A percentile compares a stretch with the other conserved stretches of the same genome.
phyloP scores from a whole-genome alignment of 1,284 basidiomycete genomes.

The Ustilago hordei region DNA sequence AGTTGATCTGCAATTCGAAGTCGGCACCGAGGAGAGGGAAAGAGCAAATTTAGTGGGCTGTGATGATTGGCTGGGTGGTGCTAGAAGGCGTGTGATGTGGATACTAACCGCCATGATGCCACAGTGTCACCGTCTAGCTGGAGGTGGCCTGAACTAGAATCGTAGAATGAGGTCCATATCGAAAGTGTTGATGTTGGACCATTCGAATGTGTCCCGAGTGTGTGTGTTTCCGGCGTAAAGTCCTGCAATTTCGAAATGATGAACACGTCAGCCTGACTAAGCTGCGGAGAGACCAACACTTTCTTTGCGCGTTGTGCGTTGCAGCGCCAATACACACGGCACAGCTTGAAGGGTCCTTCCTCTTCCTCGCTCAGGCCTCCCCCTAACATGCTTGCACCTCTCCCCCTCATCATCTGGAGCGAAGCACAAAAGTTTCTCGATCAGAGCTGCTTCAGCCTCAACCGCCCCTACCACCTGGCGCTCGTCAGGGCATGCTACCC shows the following conservation, averaged over 20 bases:
- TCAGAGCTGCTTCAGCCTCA: not conserved
- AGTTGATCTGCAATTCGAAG: constrained; percentile 70
- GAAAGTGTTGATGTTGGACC: constrained; percentile 3
- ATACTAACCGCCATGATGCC: constrained; percentile 20
- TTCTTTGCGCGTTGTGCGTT: not conserved
- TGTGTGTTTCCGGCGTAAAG: constrained; percentile 2
- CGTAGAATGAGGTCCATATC: not conserved
- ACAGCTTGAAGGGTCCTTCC: constrained; percentile 7
- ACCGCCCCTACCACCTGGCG: not conserved
- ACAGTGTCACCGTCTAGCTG: not conserved
- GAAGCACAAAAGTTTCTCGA: not conserved
- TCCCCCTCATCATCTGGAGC: not conserved
- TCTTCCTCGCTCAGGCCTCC: not conserved
- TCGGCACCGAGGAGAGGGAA: not conserved
- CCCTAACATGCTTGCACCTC: not conserved
- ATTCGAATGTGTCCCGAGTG: constrained; percentile 21
- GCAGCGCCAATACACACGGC: constrained; percentile 19
- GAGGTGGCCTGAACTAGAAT: not conserved
- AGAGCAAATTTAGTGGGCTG: not conserved
- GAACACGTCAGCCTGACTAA: constrained; percentile 33
- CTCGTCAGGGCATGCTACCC: constrained; percentile 44
- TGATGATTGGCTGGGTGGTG: not conserved
- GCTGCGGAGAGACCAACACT: constrained; percentile 29
- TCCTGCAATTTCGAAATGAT: not conserved
- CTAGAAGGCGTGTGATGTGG: not conserved